Evolutionary conservation across 495 filamentous ascomycete genomes (phyloP), one percentile per base, ranked within the genome.

Genomic region (Beverwykella pulmonaria): DNA sequence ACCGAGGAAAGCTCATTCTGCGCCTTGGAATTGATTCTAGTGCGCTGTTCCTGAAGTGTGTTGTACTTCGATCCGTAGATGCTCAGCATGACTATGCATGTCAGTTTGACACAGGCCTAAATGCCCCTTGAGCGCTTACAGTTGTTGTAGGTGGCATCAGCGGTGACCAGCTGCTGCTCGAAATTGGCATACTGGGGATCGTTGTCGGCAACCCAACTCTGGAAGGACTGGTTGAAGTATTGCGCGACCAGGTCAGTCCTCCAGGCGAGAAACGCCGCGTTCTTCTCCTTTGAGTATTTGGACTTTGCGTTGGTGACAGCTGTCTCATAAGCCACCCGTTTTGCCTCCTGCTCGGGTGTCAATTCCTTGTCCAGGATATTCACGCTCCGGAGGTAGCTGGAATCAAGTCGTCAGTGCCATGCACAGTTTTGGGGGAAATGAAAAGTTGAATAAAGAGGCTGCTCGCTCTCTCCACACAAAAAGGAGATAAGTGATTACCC

Each of bases 141-240:
- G 48, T 62, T 62, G 29, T 62, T 62, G 59, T 62, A 62, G 10
- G 30, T 62, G 4, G 59, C 46, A 39, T 62, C 59, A 23, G 59
- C 59, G 29, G 23, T 62, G 10, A 44, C 34, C 26, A 62, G 22
- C 32, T 62, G 59, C 14, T 41, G 22, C 20, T 62, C 25, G 27
- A 36, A 62, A 47, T 62, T 62, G 47, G 59, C 20, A 41, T 62
- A 62, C n/a, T 62, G 46, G n/a, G 59, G 59, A 27, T 62, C 59
- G 30, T 62, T 62, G 17, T 62, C 59, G 15, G 47, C 29, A 39
- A 62, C 30, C 59, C 59, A 62, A 8, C 7, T 26, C 30, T 52
- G 59, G 59, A 62, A 62, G 17, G 59, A 62, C 30, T 62, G 59
- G 48, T 62, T 62, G 59, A 52, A 62, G 59, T 62, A 62, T 20